Evolutionary conservation across 2,329 filamentous ascomycete genomes (phyloP).

Genomic region (Colletotrichum sp.): DNA sequence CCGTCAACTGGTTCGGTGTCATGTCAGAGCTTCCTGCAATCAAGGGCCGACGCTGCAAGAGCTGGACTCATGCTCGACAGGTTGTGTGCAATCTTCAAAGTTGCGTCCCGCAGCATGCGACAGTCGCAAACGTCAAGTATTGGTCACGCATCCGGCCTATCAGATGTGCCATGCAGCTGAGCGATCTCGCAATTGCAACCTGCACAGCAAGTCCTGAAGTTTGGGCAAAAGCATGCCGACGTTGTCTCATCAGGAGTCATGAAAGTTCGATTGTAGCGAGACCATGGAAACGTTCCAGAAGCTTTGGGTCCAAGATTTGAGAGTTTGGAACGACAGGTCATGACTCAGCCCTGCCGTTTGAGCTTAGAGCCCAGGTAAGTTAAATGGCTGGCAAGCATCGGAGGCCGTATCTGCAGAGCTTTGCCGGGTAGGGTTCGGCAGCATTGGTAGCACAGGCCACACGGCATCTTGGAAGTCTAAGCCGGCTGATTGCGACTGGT

Average conservation of each 20-base stretch:
- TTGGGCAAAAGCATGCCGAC: neutral
- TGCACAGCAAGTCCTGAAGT: neutral
- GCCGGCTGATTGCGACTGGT: slow-evolving; percentile 19
- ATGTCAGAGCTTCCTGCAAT: neutral
- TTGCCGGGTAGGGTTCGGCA: neutral
- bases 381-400: neutral
- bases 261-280: neutral
- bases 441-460: slow-evolving; percentile 9
- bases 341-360: slow-evolving; percentile 19
- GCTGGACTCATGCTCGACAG: neutral
- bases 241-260: neutral
- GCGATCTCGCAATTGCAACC: neutral
- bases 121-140: neutral
- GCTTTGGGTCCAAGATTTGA: neutral
- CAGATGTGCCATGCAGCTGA: neutral
- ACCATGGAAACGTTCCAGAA: slow-evolving; percentile 16
- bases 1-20: neutral
- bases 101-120: neutral
- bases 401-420: neutral
- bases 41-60: neutral
- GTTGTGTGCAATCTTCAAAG: neutral
- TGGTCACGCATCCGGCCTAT: neutral
- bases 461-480: slow-evolving; percentile 13
- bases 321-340: slow-evolving; percentile 9
- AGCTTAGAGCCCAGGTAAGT: neutral